Percentiles rank a stretch among this genome's conserved stretches.
Evolutionary conservation across 2,329 filamentous ascomycete genomes (phyloP).

Genomic region (Penicillium brevicompactum): DNA sequence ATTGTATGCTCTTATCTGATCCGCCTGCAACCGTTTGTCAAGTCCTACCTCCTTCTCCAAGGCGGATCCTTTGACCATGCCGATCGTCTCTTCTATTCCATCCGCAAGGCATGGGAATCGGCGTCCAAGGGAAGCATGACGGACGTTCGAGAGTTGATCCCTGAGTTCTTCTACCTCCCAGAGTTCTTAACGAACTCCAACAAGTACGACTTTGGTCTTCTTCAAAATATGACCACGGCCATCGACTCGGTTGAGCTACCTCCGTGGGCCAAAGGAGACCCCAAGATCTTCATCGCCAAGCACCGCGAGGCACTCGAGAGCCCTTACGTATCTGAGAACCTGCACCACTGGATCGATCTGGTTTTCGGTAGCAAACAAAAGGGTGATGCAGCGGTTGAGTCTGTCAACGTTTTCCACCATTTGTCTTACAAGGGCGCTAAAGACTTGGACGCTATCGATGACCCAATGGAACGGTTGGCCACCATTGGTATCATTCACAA

Average conservation of each 20-base stretch:
- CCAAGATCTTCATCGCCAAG: slow-evolving; percentile 92
- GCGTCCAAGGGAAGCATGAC: slow-evolving; percentile 88
- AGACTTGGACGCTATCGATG: slow-evolving; percentile 86
- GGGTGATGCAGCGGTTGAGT: slow-evolving; percentile 87
- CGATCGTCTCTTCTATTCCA: slow-evolving; percentile 91
- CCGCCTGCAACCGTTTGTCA: slow-evolving; percentile 90
- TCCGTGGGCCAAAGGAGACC: slow-evolving; percentile 94
- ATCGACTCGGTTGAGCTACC: slow-evolving; percentile 90
- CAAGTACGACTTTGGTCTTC: slow-evolving; percentile 85
- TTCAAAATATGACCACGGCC: slow-evolving; percentile 75
- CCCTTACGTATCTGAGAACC: slow-evolving; percentile 82
- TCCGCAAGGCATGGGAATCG: slow-evolving; percentile 87
- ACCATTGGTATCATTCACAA: slow-evolving; percentile 98
- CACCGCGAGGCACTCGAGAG: slow-evolving; percentile 95
- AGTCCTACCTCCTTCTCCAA: slow-evolving; percentile 90
- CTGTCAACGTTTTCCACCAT: slow-evolving; percentile 93
- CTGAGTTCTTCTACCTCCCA: slow-evolving; percentile 95
- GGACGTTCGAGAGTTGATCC: slow-evolving; percentile 91
- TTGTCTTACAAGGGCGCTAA: slow-evolving; percentile 93
- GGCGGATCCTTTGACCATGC: slow-evolving; percentile 97
- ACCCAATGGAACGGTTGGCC: slow-evolving; percentile 81
- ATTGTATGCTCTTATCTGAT: slow-evolving; percentile 97
- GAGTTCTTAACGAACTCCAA: slow-evolving; percentile 96
- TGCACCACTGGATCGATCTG: slow-evolving; percentile 95
- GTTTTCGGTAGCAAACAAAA: slow-evolving; percentile 93